These are phyloP conservation scores for Salvia hispanica DNA, from an alignment of 257 asterid genomes.

Conservation along the genomic window DNA sequence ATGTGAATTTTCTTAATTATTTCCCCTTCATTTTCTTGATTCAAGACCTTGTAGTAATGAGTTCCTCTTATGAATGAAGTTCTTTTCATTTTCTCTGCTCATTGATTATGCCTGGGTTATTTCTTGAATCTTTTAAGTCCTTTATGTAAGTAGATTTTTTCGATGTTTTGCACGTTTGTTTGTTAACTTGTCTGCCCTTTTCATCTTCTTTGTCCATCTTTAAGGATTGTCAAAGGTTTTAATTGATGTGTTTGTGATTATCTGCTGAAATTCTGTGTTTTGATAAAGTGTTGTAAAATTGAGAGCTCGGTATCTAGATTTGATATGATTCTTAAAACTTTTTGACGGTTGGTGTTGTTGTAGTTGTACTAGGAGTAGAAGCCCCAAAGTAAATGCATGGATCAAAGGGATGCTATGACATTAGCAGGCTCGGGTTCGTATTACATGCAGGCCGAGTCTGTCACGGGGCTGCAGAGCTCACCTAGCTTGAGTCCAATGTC, in stretches of 20 bases:
- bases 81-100: slow-evolving; percentile 8
- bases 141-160: slow-evolving; percentile 21
- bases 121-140: slow-evolving; percentile 1
- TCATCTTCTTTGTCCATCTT: not conserved
- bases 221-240: not conserved
- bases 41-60: not conserved
- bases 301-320: slow-evolving; percentile 12
- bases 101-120: not conserved
- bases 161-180: slow-evolving; percentile 5
- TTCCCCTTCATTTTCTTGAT: not conserved
- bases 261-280: slow-evolving; percentile 14
- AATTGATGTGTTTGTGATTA: not conserved
- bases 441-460: slow-evolving; percentile 44
- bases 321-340: not conserved
- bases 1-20: slow-evolving; percentile 12
- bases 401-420: slow-evolving; percentile 50
- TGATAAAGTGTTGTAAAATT: slow-evolving; percentile 14
- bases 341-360: slow-evolving; percentile 6
- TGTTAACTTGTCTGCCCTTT: slow-evolving; percentile 7
- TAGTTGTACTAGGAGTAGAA: slow-evolving; percentile 30
- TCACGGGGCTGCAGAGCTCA: slow-evolving; percentile 41
- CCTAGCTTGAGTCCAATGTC: slow-evolving; percentile 54
- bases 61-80: slow-evolving; percentile 9
- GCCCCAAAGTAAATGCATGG: slow-evolving; percentile 43
- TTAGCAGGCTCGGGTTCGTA: slow-evolving; percentile 43